These are phyloP conservation scores for Curvularia hawaiiensis DNA, from an alignment of 2,329 filamentous ascomycete genomes.

Conservation along the genomic window DNA sequence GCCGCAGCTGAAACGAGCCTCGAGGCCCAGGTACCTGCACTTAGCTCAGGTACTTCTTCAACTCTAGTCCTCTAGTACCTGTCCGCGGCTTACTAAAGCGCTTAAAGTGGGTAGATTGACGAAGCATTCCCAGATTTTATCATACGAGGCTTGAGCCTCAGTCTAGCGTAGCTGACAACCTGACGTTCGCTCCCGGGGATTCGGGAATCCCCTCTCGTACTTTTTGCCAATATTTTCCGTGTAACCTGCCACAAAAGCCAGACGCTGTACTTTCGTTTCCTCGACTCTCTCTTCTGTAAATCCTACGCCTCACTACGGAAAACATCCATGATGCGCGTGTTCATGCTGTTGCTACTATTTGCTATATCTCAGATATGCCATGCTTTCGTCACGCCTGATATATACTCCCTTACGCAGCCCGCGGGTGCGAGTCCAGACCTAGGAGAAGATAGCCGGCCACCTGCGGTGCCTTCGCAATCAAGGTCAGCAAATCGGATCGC, in stretches of 20 bases:
- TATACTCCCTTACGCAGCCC: slow-evolving; percentile 10
- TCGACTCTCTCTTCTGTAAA: not conserved
- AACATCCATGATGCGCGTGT: slow-evolving; percentile 10
- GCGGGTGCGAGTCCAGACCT: slow-evolving; percentile 2
- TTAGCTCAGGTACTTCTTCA: slow-evolving; percentile 7
- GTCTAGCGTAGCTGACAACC: slow-evolving; percentile 3
- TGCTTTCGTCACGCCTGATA: slow-evolving; percentile 12
- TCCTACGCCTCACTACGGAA: not conserved
- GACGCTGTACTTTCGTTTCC: not conserved
- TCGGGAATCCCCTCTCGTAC: slow-evolving; percentile 7
- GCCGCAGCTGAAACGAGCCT: slow-evolving; percentile 1
- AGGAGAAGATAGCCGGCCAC: not conserved
- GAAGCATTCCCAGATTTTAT: slow-evolving; percentile 1
- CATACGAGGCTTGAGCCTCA: not conserved
- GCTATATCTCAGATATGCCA: slow-evolving; percentile 9
- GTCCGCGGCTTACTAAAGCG: slow-evolving; percentile 1
- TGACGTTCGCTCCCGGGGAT: slow-evolving; percentile 1
- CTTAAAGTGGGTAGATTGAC: slow-evolving; percentile 1
- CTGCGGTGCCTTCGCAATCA: slow-evolving; percentile 11
- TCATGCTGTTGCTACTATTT: slow-evolving; percentile 8
- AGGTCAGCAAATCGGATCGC: not conserved
- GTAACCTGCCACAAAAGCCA: slow-evolving; percentile 9
- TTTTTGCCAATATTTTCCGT: not conserved
- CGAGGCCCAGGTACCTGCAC: not conserved
- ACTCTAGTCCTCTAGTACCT: not conserved